Evolutionary conservation across 2,329 filamentous ascomycete genomes (phyloP), one percentile per base, ranked within the genome.

Genomic region (Alternaria hordeiaustralica): DNA sequence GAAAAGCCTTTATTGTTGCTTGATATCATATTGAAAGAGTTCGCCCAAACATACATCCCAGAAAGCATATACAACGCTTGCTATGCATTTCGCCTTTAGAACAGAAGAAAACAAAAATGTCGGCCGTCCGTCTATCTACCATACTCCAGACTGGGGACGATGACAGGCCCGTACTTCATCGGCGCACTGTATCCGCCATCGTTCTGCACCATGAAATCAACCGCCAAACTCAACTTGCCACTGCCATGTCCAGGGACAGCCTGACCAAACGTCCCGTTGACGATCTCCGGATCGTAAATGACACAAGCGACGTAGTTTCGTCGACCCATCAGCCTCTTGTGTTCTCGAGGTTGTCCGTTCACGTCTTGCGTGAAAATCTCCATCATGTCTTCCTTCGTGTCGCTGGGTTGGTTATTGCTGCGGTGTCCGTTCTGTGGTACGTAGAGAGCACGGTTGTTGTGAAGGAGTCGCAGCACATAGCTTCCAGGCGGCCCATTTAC

Each of bases 311-410:
- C 90, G 76, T 98, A 99, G 77, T 97, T 98, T 62, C 96, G 86
- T 45, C 95, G 86, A 1, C 91, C 93, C 94, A 99, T 99, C 55
- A 99, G 87, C 75, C 95, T 92, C 83, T 94, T 94, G 76, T 94
- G 86, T 79, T 97, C 95, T 50, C 94, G 87, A 1, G 89, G 85
- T 36, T 88, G 85, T n/a, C 96, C 95, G 58, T 90, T 93, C 15
- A 96, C 93, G 73, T 99, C 96, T 8, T 91, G 92, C 74, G 96
- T 93, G 87, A 99, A 99, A 70, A 99, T 96, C 84, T 99, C 96
- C 92, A 99, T 97, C 96, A 99, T 99, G 82, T 99, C 96, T 80
- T 99, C 96, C 81, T 99, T 98, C 50, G 96, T 99, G 79, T 99
- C 96, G 2, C 90, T 91, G 1, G 91, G 90, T 68, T 88, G 87